These are phyloP conservation scores for Coprinopsis strossmayeri DNA, from an alignment of 768 basidiomycete genomes.

Conservation along the genomic window DNA sequence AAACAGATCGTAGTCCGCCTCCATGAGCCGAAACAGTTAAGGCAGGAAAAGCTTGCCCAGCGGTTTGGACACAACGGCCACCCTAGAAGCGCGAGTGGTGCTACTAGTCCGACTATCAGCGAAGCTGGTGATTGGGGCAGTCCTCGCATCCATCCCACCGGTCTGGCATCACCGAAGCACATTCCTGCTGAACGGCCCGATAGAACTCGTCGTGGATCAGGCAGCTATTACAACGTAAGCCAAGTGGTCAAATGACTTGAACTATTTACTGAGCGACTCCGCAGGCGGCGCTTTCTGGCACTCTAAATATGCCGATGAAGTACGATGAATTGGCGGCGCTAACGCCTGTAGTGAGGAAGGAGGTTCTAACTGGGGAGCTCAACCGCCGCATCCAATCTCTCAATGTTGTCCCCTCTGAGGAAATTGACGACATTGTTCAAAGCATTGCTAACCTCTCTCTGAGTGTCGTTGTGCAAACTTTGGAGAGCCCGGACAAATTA, in stretches of 20 bases:
- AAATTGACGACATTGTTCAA: conserved; percentile 66
- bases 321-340: conserved; percentile 78
- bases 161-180: conserved; percentile 47
- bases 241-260: conserved; percentile 3
- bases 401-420: conserved; percentile 44
- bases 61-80: conserved; percentile 79
- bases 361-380: conserved; percentile 79
- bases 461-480: conserved; percentile 68
- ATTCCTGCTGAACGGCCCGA: conserved; percentile 54
- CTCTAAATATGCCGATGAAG: conserved; percentile 76
- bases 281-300: conserved; percentile 78
- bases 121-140: conserved; percentile 82
- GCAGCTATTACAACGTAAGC: conserved; percentile 79
- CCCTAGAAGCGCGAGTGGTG: conserved; percentile 74
- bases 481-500: conserved; percentile 64
- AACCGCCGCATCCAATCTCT: conserved; percentile 63
- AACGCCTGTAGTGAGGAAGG: conserved; percentile 83
- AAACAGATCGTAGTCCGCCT: conserved; percentile 82
- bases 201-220: conserved; percentile 69
- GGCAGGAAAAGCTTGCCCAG: conserved; percentile 82
- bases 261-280: conserved; percentile 8
- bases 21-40: conserved; percentile 88
- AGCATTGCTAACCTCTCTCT: conserved; percentile 63
- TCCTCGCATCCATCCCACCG: conserved; percentile 49
- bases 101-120: conserved; percentile 78